A percentile compares a stretch with the other conserved stretches of the same genome.
Evolutionary conservation across 768 basidiomycete genomes (phyloP).

Genomic region (Mycena belliarum): DNA sequence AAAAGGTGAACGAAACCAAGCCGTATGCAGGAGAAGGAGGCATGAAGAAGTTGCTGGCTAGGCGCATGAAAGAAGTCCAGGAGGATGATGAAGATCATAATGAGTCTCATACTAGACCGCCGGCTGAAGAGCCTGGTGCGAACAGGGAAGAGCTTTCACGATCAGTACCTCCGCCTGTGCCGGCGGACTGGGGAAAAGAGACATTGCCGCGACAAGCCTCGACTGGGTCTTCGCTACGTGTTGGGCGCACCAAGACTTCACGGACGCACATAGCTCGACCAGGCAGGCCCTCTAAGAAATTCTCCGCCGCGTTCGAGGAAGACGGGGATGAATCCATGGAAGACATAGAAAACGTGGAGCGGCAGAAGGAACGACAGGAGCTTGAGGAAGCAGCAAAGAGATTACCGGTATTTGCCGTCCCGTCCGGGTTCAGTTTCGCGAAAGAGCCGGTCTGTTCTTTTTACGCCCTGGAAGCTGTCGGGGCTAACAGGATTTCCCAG

Average conservation of each 20-base stretch:
- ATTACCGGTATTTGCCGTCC: constrained; percentile 58
- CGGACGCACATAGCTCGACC: constrained; percentile 67
- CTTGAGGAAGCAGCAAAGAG: constrained; percentile 59
- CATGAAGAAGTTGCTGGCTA: constrained; percentile 72
- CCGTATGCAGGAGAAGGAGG: constrained; percentile 81
- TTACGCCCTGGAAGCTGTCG: neutral
- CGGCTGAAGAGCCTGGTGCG: neutral
- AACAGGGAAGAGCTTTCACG: constrained; percentile 13
- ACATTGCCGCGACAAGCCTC: constrained; percentile 37
- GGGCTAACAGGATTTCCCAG: constrained; percentile 10
- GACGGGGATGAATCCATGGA: constrained; percentile 47
- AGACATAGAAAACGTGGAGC: constrained; percentile 42
- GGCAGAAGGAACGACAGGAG: constrained; percentile 43
- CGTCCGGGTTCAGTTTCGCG: constrained; percentile 67
- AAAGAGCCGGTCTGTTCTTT: constrained; percentile 49
- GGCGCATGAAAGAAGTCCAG: constrained; percentile 24
- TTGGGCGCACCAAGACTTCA: constrained; percentile 58
- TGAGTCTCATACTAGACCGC: constrained; percentile 1
- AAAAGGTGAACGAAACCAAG: constrained; percentile 57
- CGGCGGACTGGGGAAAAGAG: constrained; percentile 27
- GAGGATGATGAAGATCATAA: constrained; percentile 24
- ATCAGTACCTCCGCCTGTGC: constrained; percentile 21
- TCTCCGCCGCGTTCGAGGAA: constrained; percentile 66
- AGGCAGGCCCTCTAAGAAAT: constrained; percentile 47
- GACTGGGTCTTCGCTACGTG: constrained; percentile 59